Conservation (phyloP, 1,284 basidiomycete species). For the Puccinia triticina region DNA sequence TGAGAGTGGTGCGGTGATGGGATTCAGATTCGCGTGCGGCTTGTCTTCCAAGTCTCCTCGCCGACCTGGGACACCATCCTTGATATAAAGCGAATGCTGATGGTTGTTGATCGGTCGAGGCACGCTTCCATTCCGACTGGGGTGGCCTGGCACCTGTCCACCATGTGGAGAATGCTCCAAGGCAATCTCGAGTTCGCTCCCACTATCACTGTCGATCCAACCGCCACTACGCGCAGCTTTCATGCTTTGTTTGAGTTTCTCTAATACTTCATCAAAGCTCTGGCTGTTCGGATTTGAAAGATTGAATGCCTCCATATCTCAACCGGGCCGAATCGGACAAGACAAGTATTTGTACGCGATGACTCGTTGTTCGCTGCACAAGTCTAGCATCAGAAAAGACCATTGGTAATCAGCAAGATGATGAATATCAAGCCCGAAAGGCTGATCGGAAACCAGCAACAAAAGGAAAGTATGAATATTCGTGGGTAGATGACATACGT, state of each 20-base stretch:
- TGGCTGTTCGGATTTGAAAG: conserved; percentile 35
- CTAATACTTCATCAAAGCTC: conserved; percentile 44
- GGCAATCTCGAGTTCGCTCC: conserved; percentile 43
- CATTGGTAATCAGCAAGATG: neutral
- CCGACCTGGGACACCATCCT: neutral
- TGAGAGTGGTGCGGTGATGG: neutral
- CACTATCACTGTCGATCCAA: conserved; percentile 43
- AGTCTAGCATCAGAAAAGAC: neutral
- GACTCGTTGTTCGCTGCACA: neutral
- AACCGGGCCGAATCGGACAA: neutral
- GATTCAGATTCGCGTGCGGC: neutral
- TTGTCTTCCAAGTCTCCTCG: neutral
- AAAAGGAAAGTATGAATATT: neutral
- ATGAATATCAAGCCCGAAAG: conserved; percentile 3
- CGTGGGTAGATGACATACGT: neutral
- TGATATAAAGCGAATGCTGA: conserved; percentile 12
- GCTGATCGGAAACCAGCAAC: neutral
- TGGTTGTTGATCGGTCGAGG: conserved; percentile 12
- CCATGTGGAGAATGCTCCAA: conserved; percentile 14
- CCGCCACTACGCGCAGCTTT: conserved; percentile 49
- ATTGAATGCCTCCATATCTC: conserved; percentile 26
- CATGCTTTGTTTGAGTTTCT: conserved; percentile 48
- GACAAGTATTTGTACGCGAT: neutral
- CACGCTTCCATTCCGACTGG: neutral
- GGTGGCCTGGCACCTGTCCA: neutral